Conservation (phyloP, 139 green algal species). For the Limnomonas spitsbergensis region DNA sequence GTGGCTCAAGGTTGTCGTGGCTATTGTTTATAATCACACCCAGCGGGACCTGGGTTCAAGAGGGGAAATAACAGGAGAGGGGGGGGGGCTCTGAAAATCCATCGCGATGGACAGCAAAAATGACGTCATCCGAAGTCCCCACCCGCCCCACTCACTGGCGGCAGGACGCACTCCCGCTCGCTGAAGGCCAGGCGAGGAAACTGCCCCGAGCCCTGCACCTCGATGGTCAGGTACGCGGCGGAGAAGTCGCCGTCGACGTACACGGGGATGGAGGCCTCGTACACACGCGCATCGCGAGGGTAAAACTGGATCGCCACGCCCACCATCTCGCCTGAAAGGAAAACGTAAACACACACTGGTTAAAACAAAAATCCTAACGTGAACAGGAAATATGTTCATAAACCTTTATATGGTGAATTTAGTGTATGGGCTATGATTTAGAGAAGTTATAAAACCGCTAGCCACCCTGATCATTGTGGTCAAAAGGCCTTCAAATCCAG, state of each 20-base stretch:
- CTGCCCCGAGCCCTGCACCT: constrained; percentile 40
- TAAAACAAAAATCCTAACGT: no score
- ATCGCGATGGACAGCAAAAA: no score
- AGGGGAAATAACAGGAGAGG: no score
- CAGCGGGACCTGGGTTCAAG: constrained; percentile 45
- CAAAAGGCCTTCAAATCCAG: no score
- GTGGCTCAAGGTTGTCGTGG: constrained; percentile 82
- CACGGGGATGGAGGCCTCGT: constrained; percentile 50
- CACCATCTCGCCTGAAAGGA: constrained; percentile 26
- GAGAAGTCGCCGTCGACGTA: constrained; percentile 40
- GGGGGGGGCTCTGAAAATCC: no score
- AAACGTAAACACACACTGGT: no score
- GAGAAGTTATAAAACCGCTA: no score
- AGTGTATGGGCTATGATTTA: no score
- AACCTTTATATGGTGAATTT: no score
- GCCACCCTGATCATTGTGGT: no score
- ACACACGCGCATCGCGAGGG: constrained; percentile 42
- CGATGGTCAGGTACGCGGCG: constrained; percentile 41
- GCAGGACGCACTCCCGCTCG: constrained; percentile 56
- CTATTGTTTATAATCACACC: constrained; percentile 61
- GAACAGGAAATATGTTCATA: no score
- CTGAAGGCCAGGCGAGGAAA: constrained; percentile 59
- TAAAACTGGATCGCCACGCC: constrained; percentile 45
- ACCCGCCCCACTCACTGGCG: constrained; percentile 29
- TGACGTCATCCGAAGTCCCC: no score